phyloP scores from a whole-genome alignment of 2,329 filamentous ascomycete species.

The Alternaria rosae region DNA sequence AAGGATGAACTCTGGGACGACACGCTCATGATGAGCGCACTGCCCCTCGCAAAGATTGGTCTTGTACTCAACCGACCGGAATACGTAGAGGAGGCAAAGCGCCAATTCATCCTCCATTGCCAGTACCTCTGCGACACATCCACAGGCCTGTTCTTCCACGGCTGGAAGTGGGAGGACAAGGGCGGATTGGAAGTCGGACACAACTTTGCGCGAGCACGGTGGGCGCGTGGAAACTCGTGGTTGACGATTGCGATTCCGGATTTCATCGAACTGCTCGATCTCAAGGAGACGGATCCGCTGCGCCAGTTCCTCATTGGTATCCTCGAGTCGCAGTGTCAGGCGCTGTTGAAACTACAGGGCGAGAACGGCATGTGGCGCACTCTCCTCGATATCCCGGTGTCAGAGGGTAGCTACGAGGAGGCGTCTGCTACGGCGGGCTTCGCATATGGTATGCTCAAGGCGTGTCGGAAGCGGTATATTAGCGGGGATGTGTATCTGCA shows the following conservation, averaged over 20 bases:
- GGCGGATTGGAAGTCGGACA: constrained; percentile 59
- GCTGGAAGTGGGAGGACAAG: constrained; percentile 77
- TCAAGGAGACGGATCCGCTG: constrained; percentile 67
- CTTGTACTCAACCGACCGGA: constrained; percentile 72
- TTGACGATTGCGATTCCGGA: constrained; percentile 85
- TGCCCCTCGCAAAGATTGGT: constrained; percentile 82
- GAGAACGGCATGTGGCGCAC: constrained; percentile 75
- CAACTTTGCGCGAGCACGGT: constrained; percentile 64
- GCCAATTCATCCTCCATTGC: constrained; percentile 78
- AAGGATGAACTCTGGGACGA: constrained; percentile 83
- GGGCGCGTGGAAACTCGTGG: constrained; percentile 74
- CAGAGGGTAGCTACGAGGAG: constrained; percentile 76
- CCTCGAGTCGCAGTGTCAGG: constrained; percentile 72
- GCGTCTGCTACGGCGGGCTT: constrained; percentile 82
- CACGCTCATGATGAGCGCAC: constrained; percentile 86
- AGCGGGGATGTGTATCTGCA: constrained; percentile 64
- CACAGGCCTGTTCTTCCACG: constrained; percentile 80
- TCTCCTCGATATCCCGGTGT: constrained; percentile 70
- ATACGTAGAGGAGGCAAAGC: constrained; percentile 79
- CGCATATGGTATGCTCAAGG: constrained; percentile 80
- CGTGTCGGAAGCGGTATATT: constrained; percentile 73
- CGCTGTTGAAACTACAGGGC: constrained; percentile 67
- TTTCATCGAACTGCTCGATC: constrained; percentile 75
- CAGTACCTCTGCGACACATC: constrained; percentile 78
- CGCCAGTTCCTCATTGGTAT: constrained; percentile 67